phyloP scores from a whole-genome alignment of 2,329 filamentous ascomycete species.

The Ophiostoma novo-ulmi region DNA sequence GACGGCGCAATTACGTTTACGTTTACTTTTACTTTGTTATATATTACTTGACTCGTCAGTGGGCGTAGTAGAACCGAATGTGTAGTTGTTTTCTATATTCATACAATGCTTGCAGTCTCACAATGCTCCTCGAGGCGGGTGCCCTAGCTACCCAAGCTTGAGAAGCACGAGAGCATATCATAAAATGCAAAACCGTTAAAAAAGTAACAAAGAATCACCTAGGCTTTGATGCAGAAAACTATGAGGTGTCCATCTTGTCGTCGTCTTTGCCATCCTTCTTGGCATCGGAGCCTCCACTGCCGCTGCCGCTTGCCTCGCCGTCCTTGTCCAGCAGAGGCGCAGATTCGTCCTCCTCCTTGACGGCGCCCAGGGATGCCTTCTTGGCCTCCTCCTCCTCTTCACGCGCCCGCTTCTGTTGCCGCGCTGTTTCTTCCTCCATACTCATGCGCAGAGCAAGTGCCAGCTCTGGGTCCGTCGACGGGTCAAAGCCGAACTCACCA shows the following conservation, averaged over 20 bases:
- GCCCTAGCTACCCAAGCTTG: not conserved
- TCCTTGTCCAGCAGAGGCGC: constrained; percentile 58
- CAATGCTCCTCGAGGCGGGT: not conserved
- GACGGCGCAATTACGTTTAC: not conserved
- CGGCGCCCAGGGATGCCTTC: constrained; percentile 57
- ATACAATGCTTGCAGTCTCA: constrained; percentile 8
- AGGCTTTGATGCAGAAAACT: constrained; percentile 28
- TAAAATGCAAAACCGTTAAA: constrained; percentile 7
- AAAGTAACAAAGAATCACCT: not conserved
- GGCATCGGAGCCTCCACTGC: constrained; percentile 39
- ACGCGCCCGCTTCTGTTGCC: constrained; percentile 79
- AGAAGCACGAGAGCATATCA: not conserved
- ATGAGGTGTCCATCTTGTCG: constrained; percentile 88
- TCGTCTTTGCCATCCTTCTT: constrained; percentile 49
- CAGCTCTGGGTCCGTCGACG: constrained; percentile 84
- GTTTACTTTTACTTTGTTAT: not conserved
- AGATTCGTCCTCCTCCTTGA: constrained; percentile 73
- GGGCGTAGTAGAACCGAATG: not conserved
- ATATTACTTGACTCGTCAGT: not conserved
- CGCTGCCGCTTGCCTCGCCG: constrained; percentile 57
- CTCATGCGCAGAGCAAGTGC: constrained; percentile 94
- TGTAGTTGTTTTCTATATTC: constrained; percentile 6
- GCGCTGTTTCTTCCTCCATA: constrained; percentile 94
- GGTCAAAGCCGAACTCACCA: constrained; percentile 80
- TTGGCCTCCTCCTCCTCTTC: constrained; percentile 63